Base-by-base conservation (phyloP, 176 grass and related monocot genomes). In the Carex pumila region DNA sequence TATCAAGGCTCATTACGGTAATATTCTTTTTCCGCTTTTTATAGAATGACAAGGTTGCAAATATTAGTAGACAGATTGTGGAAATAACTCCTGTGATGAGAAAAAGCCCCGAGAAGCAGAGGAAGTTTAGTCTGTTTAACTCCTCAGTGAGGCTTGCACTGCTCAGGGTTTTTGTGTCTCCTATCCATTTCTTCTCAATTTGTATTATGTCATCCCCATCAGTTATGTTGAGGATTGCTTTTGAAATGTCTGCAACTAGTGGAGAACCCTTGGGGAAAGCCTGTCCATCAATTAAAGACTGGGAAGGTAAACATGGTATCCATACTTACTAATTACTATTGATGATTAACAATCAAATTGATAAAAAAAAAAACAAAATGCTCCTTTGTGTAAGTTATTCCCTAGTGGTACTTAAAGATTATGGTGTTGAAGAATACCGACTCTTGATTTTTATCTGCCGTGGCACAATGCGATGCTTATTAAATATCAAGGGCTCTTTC, bases 101-200 rank as follows among this genome's bases (percentile, higher is more conserved):
- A 84, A 97, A 97, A 2, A 97, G 89, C 0, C 88, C 94, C 92
- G 81, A 90, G 80, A 97, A 97, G 88, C 85, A 91, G 19, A 2
- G 3, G 74, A 88, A 85, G 78, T 64, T 83, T 56, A 97, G 89
- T 14, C 85, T 86, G 52, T 81, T 65, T 39, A 88, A 84, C n/a
- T 86, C 55, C 12, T 6, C 84, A 64, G 88, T 62, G 75, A 19
- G 65, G 18, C 11, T 86, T 65, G 49, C 61, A 47, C 9, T 47
- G 1, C 70, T 39, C 22, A 58, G 37, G n/a, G n/a, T n/a, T n/a
- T 39, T 39, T 14, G 2, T 1, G 25, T 93, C 79, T 10, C 88
- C 86, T 21, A 97, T 90, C 91, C 91, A 97, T 72, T 81, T 91
- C 25, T 86, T 84, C 84, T 93, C 91, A 39, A 94, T 94, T 7